These are phyloP conservation scores for Graphium sp. DNA, from an alignment of 2,329 filamentous ascomycete genomes.

Conservation along the genomic window DNA sequence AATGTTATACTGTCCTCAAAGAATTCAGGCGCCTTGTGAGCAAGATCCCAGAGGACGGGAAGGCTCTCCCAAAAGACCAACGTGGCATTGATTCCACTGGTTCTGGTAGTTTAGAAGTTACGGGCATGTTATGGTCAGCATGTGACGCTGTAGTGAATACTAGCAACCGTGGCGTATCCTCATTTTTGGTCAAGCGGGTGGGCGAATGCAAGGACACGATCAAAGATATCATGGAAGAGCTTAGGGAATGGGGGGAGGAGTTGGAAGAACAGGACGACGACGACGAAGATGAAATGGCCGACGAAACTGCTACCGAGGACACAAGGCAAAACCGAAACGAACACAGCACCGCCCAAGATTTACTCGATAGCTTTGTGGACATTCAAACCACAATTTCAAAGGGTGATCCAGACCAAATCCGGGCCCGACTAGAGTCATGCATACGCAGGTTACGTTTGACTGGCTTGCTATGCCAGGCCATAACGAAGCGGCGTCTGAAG, in stretches of 20 bases:
- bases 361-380: constrained; percentile 53
- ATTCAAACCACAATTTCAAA: constrained; percentile 43
- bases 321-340: too few species aligned
- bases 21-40: constrained; percentile 45
- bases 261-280: constrained; percentile 43
- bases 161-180: constrained; percentile 49
- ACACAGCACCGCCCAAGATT: constrained; percentile 32
- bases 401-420: constrained; percentile 45
- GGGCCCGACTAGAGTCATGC: constrained; percentile 45
- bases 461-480: constrained; percentile 49
- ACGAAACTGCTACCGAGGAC: constrained; percentile 14
- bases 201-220: constrained; percentile 60
- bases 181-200: constrained; percentile 53
- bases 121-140: constrained; percentile 67
- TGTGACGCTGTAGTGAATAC: constrained; percentile 59
- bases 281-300: constrained; percentile 29
- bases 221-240: constrained; percentile 67
- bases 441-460: constrained; percentile 51
- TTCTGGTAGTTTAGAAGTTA: constrained; percentile 42
- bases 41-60: constrained; percentile 42
- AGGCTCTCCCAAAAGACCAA: constrained; percentile 19
- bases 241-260: constrained; percentile 77
- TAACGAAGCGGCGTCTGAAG: constrained; percentile 54
- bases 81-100: constrained; percentile 16
- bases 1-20: constrained; percentile 40